phyloP scores from a whole-genome alignment of 169 alveolate genomes.

The Cryptosporidium andersoni region DNA sequence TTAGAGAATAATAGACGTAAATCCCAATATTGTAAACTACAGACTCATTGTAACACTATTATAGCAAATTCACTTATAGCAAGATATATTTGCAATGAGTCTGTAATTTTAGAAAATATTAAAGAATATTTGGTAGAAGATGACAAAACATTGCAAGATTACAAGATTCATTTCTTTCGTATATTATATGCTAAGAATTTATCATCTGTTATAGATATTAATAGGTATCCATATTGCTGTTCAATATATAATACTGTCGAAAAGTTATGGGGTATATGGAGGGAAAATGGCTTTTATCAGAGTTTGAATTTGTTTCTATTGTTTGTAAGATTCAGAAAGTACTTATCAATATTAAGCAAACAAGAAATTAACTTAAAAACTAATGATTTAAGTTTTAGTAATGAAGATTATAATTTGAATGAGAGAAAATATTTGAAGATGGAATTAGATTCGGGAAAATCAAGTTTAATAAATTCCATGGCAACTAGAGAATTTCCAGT shows the following conservation, averaged over 20 bases:
- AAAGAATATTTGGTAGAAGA: not conserved
- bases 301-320: slow-evolving; percentile 27
- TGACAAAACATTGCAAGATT: slow-evolving; percentile 16
- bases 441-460: too few relatives aligned
- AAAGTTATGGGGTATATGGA: slow-evolving; percentile 56
- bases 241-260: slow-evolving; percentile 23
- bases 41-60: slow-evolving; percentile 8
- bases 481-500: slow-evolving; percentile 10
- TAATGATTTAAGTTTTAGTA: not conserved
- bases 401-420: not conserved
- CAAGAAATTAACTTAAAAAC: not conserved
- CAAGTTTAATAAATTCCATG: not conserved
- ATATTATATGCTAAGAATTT: slow-evolving; percentile 30
- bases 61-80: not conserved
- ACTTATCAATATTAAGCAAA: slow-evolving; percentile 3
- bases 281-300: slow-evolving; percentile 64
- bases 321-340: slow-evolving; percentile 21
- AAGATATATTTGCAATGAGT: not conserved
- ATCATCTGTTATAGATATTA: slow-evolving; percentile 13
- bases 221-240: not conserved
- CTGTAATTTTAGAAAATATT: not conserved
- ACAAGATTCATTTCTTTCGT: slow-evolving; percentile 14
- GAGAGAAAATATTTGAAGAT: slow-evolving; percentile 3
- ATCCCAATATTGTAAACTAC: not conserved
- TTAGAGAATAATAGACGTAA: too few relatives aligned